Evolutionary conservation across 257 asterid genomes (phyloP), one percentile per base, ranked within the genome.

Genomic region (Leptodermis oblonga): DNA sequence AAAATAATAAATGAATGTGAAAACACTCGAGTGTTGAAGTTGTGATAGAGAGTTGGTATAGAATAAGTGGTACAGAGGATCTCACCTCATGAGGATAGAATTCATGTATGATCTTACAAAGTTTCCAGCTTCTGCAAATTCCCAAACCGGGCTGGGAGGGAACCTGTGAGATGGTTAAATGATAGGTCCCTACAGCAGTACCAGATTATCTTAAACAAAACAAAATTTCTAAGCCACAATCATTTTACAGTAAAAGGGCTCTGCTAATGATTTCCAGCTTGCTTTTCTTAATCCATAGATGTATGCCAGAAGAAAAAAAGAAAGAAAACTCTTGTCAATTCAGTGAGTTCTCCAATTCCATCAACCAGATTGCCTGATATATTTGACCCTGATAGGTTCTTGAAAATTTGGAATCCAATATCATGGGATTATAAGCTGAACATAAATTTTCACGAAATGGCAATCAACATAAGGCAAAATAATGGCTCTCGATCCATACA

Each of bases 301-400:
- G n/a, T n/a, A n/a, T n/a, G n/a, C n/a, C n/a, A n/a, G n/a, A 7
- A 20, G 9, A 45, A 45, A 45, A 45, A 3, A 13, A 10, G 52
- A 45, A 5, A 7, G 90, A 95, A 73, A 67, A 90, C 61, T 54
- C 61, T 83, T 70, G 77, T 73, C 53, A 90, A 72, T 78, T 90
- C 95, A 11, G 85, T 73, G 53, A 90, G 95, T 43, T 88, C 91
- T 2, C 92, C 95, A 66, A 90, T 88, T 67, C 82, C 93, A 23
- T 92, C 93, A 14, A 77, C 80, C 79, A 90, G 77, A 58, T 82
- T 82, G 36, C 97, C 97, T 28, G 72, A 81, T 33, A 90, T 62
- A 60, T 91, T 91, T 95, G 86, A 83, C 2, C 93, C 82, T 10
- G 95, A 86, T 49, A 90, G 73, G 39, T 90, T 86, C 75, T 95